phyloP scores from a whole-genome alignment of 495 filamentous ascomycete genomes.

The Penicillium simplicissimum region DNA sequence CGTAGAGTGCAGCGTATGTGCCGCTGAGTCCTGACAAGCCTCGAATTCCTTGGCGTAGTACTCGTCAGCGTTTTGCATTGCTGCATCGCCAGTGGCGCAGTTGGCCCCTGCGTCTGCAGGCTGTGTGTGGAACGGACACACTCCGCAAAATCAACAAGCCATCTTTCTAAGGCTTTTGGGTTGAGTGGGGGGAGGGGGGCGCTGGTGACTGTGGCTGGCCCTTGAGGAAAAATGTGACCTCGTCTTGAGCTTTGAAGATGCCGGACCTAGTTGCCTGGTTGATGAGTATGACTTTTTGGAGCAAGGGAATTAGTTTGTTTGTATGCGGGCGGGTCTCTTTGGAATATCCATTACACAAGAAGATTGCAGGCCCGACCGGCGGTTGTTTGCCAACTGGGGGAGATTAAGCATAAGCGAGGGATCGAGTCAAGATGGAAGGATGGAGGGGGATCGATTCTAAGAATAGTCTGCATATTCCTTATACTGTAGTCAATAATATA shows the following conservation, averaged over 20 bases:
- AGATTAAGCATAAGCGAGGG: background rate
- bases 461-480: background rate
- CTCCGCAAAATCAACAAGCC: conserved; percentile 3
- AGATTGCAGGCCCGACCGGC: background rate
- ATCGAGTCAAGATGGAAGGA: conserved; percentile 5
- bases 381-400: background rate
- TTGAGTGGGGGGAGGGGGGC: background rate
- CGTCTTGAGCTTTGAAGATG: conserved; percentile 6
- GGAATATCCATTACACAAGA: background rate
- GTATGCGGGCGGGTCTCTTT: background rate
- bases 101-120: conserved; percentile 23
- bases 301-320: background rate
- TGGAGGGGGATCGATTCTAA: background rate
- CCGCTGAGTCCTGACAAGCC: background rate
- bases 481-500: too few relatives aligned
- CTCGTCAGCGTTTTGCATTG: background rate
- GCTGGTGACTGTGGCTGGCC: background rate
- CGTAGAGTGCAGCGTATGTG: background rate
- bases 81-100: conserved; percentile 5
- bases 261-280: too few relatives aligned
- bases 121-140: conserved; percentile 2
- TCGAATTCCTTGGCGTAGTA: conserved; percentile 7
- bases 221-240: conserved; percentile 8
- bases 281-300: too few relatives aligned
- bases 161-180: background rate